A percentile compares a stretch with the other conserved stretches of the same genome.
These are phyloP conservation scores for Thalassiosira hispida DNA, from an alignment of 352 stramenopile species.

Conservation along the genomic window DNA sequence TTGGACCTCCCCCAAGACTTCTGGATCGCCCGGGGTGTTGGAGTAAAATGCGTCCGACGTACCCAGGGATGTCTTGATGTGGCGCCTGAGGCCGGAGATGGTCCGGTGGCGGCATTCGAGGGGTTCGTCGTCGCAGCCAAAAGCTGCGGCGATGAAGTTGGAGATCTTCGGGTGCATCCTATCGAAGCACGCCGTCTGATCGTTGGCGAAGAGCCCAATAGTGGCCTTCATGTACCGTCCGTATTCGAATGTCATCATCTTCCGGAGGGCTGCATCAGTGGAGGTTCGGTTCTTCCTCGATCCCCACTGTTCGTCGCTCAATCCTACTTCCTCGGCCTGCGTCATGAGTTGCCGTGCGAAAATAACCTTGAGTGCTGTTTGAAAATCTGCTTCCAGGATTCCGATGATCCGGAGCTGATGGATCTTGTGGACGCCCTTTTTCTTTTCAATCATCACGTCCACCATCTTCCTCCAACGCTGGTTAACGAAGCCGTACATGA, in stretches of 20 bases:
- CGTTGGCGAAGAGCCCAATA: constrained; percentile 3
- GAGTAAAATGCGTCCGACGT: background rate
- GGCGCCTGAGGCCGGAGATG: background rate
- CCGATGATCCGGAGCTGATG: constrained; percentile 9
- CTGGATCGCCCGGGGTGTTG: background rate
- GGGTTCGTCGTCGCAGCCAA: background rate
- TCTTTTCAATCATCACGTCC: background rate
- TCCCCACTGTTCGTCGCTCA: constrained; percentile 12
- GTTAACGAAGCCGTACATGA: background rate
- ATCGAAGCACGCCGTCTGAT: constrained; percentile 6
- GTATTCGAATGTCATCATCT: constrained; percentile 22
- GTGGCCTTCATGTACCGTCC: constrained; percentile 20
- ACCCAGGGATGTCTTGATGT: background rate
- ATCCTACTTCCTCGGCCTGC: background rate
- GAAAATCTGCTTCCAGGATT: background rate
- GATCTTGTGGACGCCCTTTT: background rate
- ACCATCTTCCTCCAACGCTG: background rate
- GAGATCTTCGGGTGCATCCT: background rate
- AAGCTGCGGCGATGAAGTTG: background rate
- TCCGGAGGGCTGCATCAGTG: constrained; percentile 3
- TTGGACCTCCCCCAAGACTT: background rate
- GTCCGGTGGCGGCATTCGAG: background rate
- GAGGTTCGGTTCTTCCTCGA: background rate
- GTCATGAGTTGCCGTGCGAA: background rate
- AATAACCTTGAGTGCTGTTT: background rate